Conservation (phyloP, 441 rosid species). For the Gossypium davidsonii region DNA sequence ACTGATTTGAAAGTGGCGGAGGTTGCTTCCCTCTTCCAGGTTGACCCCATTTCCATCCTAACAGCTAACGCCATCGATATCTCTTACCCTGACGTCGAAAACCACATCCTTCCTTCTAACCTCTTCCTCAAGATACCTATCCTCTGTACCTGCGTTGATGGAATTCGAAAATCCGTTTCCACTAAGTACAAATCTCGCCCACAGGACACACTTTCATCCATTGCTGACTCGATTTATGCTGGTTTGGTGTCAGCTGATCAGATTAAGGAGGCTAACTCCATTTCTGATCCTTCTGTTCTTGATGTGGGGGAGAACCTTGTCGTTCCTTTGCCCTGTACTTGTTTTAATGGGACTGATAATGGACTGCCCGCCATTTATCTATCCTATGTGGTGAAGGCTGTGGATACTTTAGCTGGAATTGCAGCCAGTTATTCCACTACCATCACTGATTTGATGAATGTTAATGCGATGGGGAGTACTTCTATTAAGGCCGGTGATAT, state of each 20-base stretch:
- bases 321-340: constrained; percentile 85
- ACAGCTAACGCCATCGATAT: constrained; percentile 76
- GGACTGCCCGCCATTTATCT: constrained; percentile 70
- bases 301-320: constrained; percentile 70
- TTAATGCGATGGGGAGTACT: constrained; percentile 81
- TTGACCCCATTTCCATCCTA: constrained; percentile 72
- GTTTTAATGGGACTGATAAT: constrained; percentile 83
- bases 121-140: constrained; percentile 80
- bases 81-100: constrained; percentile 86
- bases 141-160: constrained; percentile 81
- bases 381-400: constrained; percentile 65
- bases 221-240: constrained; percentile 61
- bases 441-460: constrained; percentile 81
- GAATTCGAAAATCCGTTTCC: constrained; percentile 68
- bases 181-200: constrained; percentile 80
- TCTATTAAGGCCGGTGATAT: constrained; percentile 67
- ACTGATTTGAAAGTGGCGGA: constrained; percentile 87
- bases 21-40: constrained; percentile 84
- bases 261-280: constrained; percentile 76
- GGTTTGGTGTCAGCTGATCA: constrained; percentile 88
- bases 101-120: constrained; percentile 74
- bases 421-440: constrained; percentile 72
- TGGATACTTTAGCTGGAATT: constrained; percentile 64
- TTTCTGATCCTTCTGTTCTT: constrained; percentile 46
- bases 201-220: constrained; percentile 57